A percentile compares a stretch with the other conserved stretches of the same genome.
Evolutionary conservation across 2,329 filamentous ascomycete genomes (phyloP).

Genomic region (Penicillium sp.): DNA sequence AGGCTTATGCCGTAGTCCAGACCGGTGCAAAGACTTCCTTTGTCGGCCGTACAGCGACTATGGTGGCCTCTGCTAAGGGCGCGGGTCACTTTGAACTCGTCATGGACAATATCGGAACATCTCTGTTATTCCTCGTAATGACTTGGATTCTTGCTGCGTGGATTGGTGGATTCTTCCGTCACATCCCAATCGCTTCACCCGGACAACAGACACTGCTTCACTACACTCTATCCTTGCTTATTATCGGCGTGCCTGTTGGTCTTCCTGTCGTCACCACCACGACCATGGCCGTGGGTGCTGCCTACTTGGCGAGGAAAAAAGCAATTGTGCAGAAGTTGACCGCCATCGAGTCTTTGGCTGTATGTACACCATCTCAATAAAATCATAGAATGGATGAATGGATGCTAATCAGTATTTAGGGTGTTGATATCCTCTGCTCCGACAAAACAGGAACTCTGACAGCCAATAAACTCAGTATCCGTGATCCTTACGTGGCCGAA

Average conservation of each 20-base stretch:
- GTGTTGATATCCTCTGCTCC: conserved; percentile 77
- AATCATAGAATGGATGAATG: background rate
- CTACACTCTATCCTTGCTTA: conserved; percentile 69
- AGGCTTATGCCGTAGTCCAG: conserved; percentile 69
- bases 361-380: conserved; percentile 24
- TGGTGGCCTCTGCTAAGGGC: conserved; percentile 72
- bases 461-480: conserved; percentile 66
- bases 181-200: conserved; percentile 58
- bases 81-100: conserved; percentile 79
- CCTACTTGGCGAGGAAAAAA: conserved; percentile 74
- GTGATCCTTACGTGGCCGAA: conserved; percentile 74
- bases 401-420: conserved; percentile 28
- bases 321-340: conserved; percentile 79
- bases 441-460: conserved; percentile 78
- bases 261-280: conserved; percentile 77
- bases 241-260: conserved; percentile 80
- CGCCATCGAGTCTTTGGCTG: conserved; percentile 73
- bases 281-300: conserved; percentile 73
- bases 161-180: conserved; percentile 77
- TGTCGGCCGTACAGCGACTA: conserved; percentile 71
- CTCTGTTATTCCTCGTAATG: conserved; percentile 72
- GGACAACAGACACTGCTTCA: conserved; percentile 65
- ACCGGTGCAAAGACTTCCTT: conserved; percentile 70
- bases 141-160: conserved; percentile 73
- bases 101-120: conserved; percentile 77